Conservation (phyloP, 805 yeast species). For the Candida hispaniensis region DNA sequence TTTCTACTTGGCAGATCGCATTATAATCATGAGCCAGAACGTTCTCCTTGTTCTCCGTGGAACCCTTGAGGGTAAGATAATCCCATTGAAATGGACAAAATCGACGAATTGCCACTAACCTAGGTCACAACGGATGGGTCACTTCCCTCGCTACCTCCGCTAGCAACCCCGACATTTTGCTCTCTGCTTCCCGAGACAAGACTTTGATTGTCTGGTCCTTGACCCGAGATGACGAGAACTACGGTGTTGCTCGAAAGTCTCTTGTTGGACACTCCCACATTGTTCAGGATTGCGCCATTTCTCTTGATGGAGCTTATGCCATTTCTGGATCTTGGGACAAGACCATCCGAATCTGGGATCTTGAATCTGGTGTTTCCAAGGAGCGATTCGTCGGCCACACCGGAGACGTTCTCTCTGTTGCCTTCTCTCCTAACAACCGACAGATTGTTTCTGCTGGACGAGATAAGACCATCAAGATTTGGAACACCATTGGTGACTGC, state of each 20-base stretch:
- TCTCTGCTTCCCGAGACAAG: slow-evolving; percentile 99
- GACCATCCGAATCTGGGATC: slow-evolving; percentile 97
- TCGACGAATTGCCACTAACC: slow-evolving; percentile 14
- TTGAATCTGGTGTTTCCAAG: slow-evolving; percentile 85
- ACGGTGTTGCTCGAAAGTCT: slow-evolving; percentile 97
- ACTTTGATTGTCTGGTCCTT: slow-evolving; percentile 96
- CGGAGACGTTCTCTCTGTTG: slow-evolving; percentile 93
- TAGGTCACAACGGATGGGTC: slow-evolving; percentile 89
- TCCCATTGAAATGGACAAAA: not conserved
- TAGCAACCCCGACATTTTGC: slow-evolving; percentile 94
- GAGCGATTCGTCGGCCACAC: slow-evolving; percentile 97
- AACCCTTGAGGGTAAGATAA: slow-evolving; percentile 75
- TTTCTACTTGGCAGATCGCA: slow-evolving; percentile 15
- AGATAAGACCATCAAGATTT: slow-evolving; percentile 97
- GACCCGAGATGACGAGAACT: slow-evolving; percentile 89
- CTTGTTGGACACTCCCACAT: slow-evolving; percentile 99
- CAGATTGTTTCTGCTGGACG: slow-evolving; percentile 98
- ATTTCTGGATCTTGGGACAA: slow-evolving; percentile 99
- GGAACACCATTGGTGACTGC: slow-evolving; percentile 98
- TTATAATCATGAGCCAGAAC: slow-evolving; percentile 26
- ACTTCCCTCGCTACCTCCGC: slow-evolving; percentile 96
- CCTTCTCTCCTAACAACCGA: slow-evolving; percentile 92
- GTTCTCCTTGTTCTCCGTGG: slow-evolving; percentile 99
- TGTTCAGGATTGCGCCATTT: slow-evolving; percentile 93
- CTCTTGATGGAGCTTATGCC: slow-evolving; percentile 96